Evolutionary conservation across 768 basidiomycete genomes (phyloP), one percentile per base, ranked within the genome.

Genomic region (Xerocomus potaroensis): DNA sequence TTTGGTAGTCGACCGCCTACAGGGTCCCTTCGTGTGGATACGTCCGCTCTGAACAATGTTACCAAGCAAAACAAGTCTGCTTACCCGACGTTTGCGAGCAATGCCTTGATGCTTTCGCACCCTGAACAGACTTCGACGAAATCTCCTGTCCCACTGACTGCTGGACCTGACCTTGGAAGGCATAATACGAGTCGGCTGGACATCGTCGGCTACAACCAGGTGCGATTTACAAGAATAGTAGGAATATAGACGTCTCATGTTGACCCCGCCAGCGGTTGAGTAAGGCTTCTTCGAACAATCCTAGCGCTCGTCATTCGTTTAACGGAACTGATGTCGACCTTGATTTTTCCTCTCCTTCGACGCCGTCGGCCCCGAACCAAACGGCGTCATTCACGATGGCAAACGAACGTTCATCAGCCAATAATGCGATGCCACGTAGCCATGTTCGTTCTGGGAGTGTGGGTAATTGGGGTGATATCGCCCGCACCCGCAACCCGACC

Each of bases 1-100:
- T 77, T 80, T 62, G 72, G 77, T 68, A 67, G 74, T 48, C 72
- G 84, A 40, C 84, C 86, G 19, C 84, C 81, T 0, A 81, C 79
- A 5, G 84, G 84, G 29, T 76, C 81, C 32, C 68, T 91, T 59
- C 74, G 85, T 27, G 84, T 91, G 43, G 86, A 90, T 61, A 91
- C 88, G 0, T 74, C 81, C 29, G 72, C 79, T 24, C 68, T 87
- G 38, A 79, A 79, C 50, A 73, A 75, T 9, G 66, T 78, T 37
- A 71, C 79, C 26, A 68, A 78, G 57, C 87, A 89, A 70, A 91
- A 91, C 69, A 91, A 91, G 66, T 90, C 88, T 8, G 88, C 88
- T 1, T 91, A 86, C 57, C 88, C 89, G 4, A 72, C 73, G 12
- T 78, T 76, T 58, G 58, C 77, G 19, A 65, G 71, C 48, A 78